Base-by-base conservation (phyloP, 2,329 filamentous ascomycete genomes). In the Fusarium albidum region DNA sequence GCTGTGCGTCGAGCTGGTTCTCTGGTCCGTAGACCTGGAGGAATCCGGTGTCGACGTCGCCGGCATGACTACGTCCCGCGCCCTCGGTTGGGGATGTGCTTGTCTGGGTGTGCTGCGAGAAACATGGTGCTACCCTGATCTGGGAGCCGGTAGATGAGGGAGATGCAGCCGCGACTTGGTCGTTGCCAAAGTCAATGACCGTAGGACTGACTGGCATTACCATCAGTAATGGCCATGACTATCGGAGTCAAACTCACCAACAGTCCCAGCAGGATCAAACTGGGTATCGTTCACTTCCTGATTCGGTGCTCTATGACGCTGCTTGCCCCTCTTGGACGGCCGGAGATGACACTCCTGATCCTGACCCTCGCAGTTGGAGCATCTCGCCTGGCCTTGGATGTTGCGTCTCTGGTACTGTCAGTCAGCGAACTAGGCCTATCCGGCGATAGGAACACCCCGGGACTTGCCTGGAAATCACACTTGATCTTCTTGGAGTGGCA, bases 401-500 rank as follows among this genome's bases (percentile, higher is more conserved):
- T 47, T 62, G 8, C 67, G 62, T 5, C 49, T 52, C 61, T 64
- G 5, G 5, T 9, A 33, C 9, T 12, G 35, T 32, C 12, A 26
- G 11, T 58, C n/a, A 55, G 32, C 13, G n/a, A n/a, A n/a, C n/a
- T n/a, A n/a, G n/a, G n/a, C n/a, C n/a, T n/a, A 18, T n/a, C n/a
- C 18, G 7, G 14, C 14, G 12, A 11, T 5, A 9, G 27, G 9
- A 32, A 21, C n/a, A 26, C 9, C 9, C 7, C 2, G 9, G 11
- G 6, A 32, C 17, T 35, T 31, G 63, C 67, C 61, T 72, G 69
- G 26, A 72, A 52, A 51, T 73, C 69, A 26, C 71, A 73, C 31
- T 72, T 73, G 48, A 72, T 66, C 60, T 73, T 73, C 54, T 73
- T 73, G 1, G 67, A 64, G 48, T 73, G 71, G 28, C 71, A 73